These are phyloP conservation scores for Tuber indicum DNA, from an alignment of 495 filamentous ascomycete genomes.

Conservation along the genomic window DNA sequence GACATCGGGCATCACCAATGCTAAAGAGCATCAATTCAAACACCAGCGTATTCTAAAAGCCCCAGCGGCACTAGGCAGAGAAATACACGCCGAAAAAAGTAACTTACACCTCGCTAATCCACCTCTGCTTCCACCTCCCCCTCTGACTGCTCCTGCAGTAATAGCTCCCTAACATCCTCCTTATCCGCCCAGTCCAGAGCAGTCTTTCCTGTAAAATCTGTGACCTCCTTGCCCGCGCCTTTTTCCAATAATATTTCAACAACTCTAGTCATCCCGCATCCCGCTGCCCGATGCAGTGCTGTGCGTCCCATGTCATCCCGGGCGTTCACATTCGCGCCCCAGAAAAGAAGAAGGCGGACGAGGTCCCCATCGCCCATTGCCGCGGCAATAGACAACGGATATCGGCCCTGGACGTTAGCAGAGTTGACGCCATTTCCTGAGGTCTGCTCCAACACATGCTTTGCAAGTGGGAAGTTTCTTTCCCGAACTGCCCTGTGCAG, in stretches of 20 bases:
- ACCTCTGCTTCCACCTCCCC: neutral
- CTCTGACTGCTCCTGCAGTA: neutral
- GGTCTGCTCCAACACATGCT: neutral
- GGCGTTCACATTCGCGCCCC: neutral
- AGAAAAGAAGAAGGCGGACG: neutral
- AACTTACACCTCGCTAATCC: neutral
- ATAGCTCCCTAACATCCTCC: neutral
- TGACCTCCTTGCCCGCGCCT: neutral
- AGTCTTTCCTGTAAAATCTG: neutral
- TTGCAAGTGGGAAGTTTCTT: neutral
- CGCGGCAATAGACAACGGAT: neutral
- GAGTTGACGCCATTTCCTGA: neutral
- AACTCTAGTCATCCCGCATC: neutral
- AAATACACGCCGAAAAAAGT: neutral
- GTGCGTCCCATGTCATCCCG: neutral
- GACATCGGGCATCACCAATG: neutral
- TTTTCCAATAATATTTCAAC: conserved; percentile 2
- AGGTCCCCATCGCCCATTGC: neutral
- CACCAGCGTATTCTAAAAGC: neutral
- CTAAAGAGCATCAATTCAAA: neutral
- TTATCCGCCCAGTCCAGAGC: neutral
- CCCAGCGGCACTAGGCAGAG: neutral
- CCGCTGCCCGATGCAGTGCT: neutral
- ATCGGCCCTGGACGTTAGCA: neutral
- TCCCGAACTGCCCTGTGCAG: neutral